These are phyloP conservation scores for Camelina hispida DNA, from an alignment of 345 rosid species.

Conservation along the genomic window DNA sequence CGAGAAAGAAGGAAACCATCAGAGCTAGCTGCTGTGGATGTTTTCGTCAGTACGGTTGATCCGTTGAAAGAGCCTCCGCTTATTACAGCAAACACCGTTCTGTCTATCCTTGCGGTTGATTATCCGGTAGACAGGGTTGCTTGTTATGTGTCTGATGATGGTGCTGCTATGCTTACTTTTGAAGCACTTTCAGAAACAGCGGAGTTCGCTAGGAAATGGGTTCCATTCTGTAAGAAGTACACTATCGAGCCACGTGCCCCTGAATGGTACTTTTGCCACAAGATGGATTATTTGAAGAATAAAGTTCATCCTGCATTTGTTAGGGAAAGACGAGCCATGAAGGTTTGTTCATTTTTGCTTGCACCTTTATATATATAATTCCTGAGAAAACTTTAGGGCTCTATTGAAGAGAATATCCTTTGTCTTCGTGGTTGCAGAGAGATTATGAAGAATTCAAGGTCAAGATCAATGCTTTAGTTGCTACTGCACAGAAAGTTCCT, in stretches of 20 bases:
- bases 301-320: conserved; percentile 74
- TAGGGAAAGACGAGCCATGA: conserved; percentile 83
- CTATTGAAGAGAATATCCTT: background rate
- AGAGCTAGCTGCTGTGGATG: background rate
- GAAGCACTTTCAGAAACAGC: conserved; percentile 96
- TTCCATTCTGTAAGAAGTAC: conserved; percentile 86
- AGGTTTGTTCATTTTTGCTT: conserved; percentile 53
- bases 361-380: background rate
- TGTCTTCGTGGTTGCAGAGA: conserved; percentile 51
- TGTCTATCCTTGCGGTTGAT: conserved; percentile 89
- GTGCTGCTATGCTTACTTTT: conserved; percentile 96
- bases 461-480: conserved; percentile 76
- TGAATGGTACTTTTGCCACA: conserved; percentile 83
- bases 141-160: conserved; percentile 95
- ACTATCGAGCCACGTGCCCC: conserved; percentile 91
- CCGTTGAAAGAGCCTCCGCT: conserved; percentile 95
- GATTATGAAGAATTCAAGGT: conserved; percentile 90
- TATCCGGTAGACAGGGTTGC: conserved; percentile 88
- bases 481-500: conserved; percentile 86
- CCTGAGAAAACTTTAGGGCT: background rate
- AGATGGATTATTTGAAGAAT: conserved; percentile 76
- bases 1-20: background rate
- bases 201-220: conserved; percentile 91
- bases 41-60: conserved; percentile 92
- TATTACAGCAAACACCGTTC: conserved; percentile 91